Evolutionary conservation across 1,284 basidiomycete species (phyloP).

Genomic region (Naganishia liquefaciens): DNA sequence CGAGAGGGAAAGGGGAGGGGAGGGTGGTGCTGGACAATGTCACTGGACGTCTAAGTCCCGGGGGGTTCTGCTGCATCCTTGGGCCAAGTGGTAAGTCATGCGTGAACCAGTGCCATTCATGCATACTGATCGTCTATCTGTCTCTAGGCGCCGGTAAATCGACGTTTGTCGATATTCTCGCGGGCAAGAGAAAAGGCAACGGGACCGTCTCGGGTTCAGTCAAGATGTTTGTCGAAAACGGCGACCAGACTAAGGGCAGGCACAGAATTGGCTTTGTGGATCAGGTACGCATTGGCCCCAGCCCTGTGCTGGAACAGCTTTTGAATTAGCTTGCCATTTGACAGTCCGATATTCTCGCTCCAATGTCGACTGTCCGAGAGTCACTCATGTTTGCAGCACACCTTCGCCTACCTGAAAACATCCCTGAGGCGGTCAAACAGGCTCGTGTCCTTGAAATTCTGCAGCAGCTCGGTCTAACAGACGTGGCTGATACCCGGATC

Average conservation of each 20-base stretch:
- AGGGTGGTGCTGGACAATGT: conserved; percentile 72
- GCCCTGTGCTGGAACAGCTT: neutral
- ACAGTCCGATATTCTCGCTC: conserved; percentile 73
- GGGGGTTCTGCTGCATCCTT: conserved; percentile 80
- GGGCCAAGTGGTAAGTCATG: conserved; percentile 71
- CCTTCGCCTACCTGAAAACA: conserved; percentile 75
- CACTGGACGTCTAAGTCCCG: conserved; percentile 69
- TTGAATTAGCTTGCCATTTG: neutral
- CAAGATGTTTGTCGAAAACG: conserved; percentile 55
- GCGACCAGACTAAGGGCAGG: conserved; percentile 41
- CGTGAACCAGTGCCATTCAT: neutral
- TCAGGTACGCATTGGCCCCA: conserved; percentile 55
- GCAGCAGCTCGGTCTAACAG: conserved; percentile 70
- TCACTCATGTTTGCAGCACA: conserved; percentile 79
- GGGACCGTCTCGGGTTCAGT: conserved; percentile 61
- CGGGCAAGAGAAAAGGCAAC: conserved; percentile 68
- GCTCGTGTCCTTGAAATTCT: conserved; percentile 68
- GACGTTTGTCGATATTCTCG: conserved; percentile 79
- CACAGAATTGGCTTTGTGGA: conserved; percentile 78
- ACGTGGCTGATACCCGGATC: conserved; percentile 71
- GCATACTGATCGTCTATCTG: neutral
- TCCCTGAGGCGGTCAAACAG: conserved; percentile 68
- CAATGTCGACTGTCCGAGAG: conserved; percentile 77
- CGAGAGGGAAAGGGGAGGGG: conserved; percentile 48
- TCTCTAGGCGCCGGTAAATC: conserved; percentile 70